Base-by-base conservation (phyloP, 2,329 filamentous ascomycete species). In the Diaporthe velutina region DNA sequence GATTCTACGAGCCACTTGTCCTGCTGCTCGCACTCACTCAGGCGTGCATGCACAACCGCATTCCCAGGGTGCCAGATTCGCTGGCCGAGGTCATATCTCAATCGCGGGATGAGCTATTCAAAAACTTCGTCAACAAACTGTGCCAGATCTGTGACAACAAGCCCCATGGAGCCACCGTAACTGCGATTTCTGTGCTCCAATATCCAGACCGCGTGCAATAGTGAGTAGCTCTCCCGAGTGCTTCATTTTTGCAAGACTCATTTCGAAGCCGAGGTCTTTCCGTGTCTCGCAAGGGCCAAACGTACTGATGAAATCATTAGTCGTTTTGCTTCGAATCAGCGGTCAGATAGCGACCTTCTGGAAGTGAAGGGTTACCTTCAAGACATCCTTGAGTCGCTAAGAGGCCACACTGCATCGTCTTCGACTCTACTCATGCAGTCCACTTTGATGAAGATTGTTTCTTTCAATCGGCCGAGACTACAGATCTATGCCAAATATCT, bases 281-380 rank as follows among this genome's bases (percentile, higher is more conserved):
- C 17, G n/a, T 38, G 61, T 1, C 15, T 10, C 8, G 0, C 9
- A 5, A 50, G 12, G 12, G 15, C 6, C 7, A 10, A 52, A 22
- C 3, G 22, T 28, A 40, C 33, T 67, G 22, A 64, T 8, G 19
- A 22, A 19, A 38, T 12, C 4, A 9, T 19, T 67, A 67, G 64
- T 73, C 76, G 78, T 22, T 77, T 83, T 54, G 78, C 79, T 4
- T 82, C 80, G 8, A 83, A 82, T 57, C 70, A 77, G 17, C 77
- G 80, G n/a, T 75, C n/a, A 17, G n/a, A 35, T 9, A 22, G 4
- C 1, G 73, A 76, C 15, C 48, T 79, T 7, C 50, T 48, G 1
- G 15, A 45, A 0, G 73, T 77, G n/a, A 74, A 58, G 55, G 25
- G 4, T 1, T 79, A 78, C 25, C 30, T 81, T 1, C 40, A 12